phyloP scores from a whole-genome alignment of 2,329 filamentous ascomycete genomes.

The Fusarium luffae region DNA sequence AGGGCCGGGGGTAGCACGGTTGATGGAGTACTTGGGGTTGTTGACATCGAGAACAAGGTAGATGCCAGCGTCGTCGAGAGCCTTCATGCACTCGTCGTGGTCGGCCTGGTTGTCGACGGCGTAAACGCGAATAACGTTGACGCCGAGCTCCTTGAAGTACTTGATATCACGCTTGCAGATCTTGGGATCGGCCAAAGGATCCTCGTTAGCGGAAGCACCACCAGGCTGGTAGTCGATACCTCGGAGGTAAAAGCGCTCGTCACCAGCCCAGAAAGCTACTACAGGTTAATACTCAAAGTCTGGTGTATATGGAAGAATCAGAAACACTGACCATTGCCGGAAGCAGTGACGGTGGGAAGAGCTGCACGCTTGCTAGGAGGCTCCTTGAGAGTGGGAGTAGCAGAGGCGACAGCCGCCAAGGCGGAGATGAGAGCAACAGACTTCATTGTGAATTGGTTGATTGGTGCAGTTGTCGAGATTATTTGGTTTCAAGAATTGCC shows the following conservation, averaged over 20 bases:
- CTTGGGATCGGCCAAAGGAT: constrained; percentile 78
- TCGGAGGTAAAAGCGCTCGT: constrained; percentile 67
- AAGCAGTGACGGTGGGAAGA: constrained; percentile 62
- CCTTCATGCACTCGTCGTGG: constrained; percentile 88
- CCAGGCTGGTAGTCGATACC: constrained; percentile 73
- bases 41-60: constrained; percentile 94
- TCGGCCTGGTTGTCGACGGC: constrained; percentile 85
- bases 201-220: constrained; percentile 65
- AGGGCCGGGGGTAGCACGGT: constrained; percentile 76
- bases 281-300: neutral
- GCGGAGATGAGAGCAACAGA: constrained; percentile 59
- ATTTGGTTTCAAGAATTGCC: constrained; percentile 29
- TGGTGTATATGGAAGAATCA: neutral
- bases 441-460: constrained; percentile 58
- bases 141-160: constrained; percentile 84
- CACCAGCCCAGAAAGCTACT: constrained; percentile 66
- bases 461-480: constrained; percentile 4
- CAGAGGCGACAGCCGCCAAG: constrained; percentile 60
- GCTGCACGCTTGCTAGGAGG: constrained; percentile 62
- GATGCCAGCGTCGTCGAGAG: constrained; percentile 84
- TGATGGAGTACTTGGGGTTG: constrained; percentile 88
- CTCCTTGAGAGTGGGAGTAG: constrained; percentile 63
- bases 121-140: constrained; percentile 95
- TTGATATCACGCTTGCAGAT: constrained; percentile 82
- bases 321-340: constrained; percentile 64